These are phyloP conservation scores for Tulasnella sp. DNA, from an alignment of 768 basidiomycete species.

Conservation along the genomic window DNA sequence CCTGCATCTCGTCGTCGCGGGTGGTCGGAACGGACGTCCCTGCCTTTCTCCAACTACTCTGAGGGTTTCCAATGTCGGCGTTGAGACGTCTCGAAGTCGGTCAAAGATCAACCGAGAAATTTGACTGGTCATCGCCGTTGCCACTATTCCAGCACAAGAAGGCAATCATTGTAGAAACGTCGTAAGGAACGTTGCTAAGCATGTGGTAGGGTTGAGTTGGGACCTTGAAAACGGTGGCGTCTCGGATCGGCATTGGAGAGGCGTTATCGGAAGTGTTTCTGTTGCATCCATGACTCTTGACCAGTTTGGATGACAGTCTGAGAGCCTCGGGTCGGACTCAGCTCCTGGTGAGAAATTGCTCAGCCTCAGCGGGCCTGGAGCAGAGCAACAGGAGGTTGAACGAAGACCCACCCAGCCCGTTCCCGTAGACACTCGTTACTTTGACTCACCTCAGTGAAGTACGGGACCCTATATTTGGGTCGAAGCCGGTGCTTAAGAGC, in stretches of 20 bases:
- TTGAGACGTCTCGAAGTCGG: conserved; percentile 54
- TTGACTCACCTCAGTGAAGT: too few relatives aligned
- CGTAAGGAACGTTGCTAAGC: background rate
- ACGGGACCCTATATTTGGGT: too few relatives aligned
- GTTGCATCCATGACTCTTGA: background rate
- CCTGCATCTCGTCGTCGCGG: background rate
- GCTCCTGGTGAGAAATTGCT: too few relatives aligned
- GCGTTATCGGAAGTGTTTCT: background rate
- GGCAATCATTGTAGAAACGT: background rate
- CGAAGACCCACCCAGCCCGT: too few relatives aligned
- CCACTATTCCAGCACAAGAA: background rate
- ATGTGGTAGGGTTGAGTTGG: background rate
- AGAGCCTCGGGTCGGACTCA: too few relatives aligned
- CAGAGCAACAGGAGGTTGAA: too few relatives aligned
- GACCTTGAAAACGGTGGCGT: background rate
- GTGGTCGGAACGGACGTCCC: conserved; percentile 40
- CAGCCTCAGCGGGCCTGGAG: too few relatives aligned
- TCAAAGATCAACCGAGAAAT: conserved; percentile 60
- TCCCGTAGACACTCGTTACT: too few relatives aligned
- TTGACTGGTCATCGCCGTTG: background rate
- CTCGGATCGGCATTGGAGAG: background rate
- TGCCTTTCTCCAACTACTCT: conserved; percentile 56
- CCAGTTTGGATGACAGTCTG: too few relatives aligned
- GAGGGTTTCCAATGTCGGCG: conserved; percentile 66
- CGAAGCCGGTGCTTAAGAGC: too few relatives aligned